phyloP scores from a whole-genome alignment of 225 moss, liverwort and hornwort genomes.

The Lunularia cruciata region DNA sequence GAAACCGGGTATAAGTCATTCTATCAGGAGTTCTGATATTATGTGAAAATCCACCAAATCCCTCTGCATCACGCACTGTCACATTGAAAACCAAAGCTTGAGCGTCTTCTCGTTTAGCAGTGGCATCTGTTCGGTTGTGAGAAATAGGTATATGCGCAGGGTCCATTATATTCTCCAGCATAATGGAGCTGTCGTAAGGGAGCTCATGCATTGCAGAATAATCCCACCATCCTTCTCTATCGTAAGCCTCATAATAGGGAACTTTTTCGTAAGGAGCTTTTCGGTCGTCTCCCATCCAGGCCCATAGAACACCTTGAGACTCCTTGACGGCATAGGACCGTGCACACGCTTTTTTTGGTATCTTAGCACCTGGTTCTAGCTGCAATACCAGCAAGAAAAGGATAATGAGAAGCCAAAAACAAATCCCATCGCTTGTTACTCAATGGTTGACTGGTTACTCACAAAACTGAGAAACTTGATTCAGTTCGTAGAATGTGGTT shows the following conservation, averaged over 20 bases:
- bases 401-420: not conserved
- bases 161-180: conserved; percentile 85
- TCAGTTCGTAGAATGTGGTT: too few species aligned
- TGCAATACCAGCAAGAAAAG: conserved; percentile 28
- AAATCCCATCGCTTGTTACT: too few species aligned
- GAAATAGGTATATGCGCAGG: conserved; percentile 91
- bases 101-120: conserved; percentile 67
- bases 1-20: conserved; percentile 45
- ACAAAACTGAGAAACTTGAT: too few species aligned
- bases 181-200: conserved; percentile 81
- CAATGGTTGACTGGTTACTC: too few species aligned
- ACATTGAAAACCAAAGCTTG: conserved; percentile 72
- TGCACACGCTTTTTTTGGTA: conserved; percentile 74
- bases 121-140: conserved; percentile 66
- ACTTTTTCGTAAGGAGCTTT: conserved; percentile 59
- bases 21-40: conserved; percentile 34
- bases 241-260: conserved; percentile 75
- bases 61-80: conserved; percentile 59
- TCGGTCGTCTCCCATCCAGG: conserved; percentile 65
- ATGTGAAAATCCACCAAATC: conserved; percentile 70
- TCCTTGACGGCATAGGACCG: conserved; percentile 68
- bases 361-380: conserved; percentile 72
- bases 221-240: conserved; percentile 39
- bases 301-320: conserved; percentile 84
- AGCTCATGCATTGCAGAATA: conserved; percentile 61